Conservation (phyloP, 768 basidiomycete species). For the Russula emetica region DNA sequence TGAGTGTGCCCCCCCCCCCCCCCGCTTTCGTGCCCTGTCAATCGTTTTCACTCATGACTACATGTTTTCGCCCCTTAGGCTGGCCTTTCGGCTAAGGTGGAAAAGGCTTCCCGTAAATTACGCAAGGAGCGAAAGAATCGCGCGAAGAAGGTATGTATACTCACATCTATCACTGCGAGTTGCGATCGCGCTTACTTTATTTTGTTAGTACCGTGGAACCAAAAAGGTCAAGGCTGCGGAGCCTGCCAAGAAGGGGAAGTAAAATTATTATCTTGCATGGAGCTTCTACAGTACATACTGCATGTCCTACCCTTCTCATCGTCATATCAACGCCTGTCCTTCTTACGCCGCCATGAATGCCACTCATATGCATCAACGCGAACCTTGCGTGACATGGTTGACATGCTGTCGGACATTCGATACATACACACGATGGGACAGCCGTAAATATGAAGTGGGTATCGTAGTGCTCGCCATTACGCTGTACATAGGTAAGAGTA, state of each 20-base stretch:
- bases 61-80: slow-evolving; percentile 41
- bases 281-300: slow-evolving; percentile 35
- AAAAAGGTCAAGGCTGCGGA: slow-evolving; percentile 93
- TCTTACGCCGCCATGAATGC: slow-evolving; percentile 33
- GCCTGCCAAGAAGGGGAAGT: slow-evolving; percentile 90
- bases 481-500: slow-evolving; percentile 19
- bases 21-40: background rate
- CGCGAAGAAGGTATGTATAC: slow-evolving; percentile 85
- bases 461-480: slow-evolving; percentile 22
- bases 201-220: slow-evolving; percentile 82
- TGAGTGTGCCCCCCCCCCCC: slow-evolving; percentile 48
- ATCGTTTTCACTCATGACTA: background rate
- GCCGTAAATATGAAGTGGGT: slow-evolving; percentile 23
- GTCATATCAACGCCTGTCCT: slow-evolving; percentile 44
- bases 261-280: slow-evolving; percentile 39
- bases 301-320: slow-evolving; percentile 37
- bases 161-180: background rate
- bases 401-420: slow-evolving; percentile 2
- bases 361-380: slow-evolving; percentile 33
- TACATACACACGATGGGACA: slow-evolving; percentile 22
- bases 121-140: slow-evolving; percentile 99
- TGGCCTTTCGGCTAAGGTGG: slow-evolving; percentile 69
- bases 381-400: slow-evolving; percentile 12
- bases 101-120: slow-evolving; percentile 92
- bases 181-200: background rate